Percentiles rank a stretch among this genome's conserved stretches.
These are phyloP conservation scores for sunflower (Helianthus annuus) DNA, from an alignment of 129 eudicot genomes.

Conservation along the genomic window HanXRQr2.0-SUNRISE NC_035441.2:187741919-187742418, in stretches of 20 bases:
- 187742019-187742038: slow-evolving; percentile 43
- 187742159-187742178: slow-evolving; percentile 95
- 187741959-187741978: not conserved
- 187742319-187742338: slow-evolving; percentile 93
- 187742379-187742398: not conserved
- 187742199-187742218: slow-evolving; percentile 88
- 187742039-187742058: slow-evolving; percentile 93
- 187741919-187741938: not conserved
- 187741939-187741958: not conserved
- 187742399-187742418: not conserved
- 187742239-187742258: slow-evolving; percentile 97
- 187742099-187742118: slow-evolving; percentile 95
- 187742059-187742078: slow-evolving; percentile 87
- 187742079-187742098: slow-evolving; percentile 92
- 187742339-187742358: slow-evolving; percentile 18
- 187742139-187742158: slow-evolving; percentile 95
- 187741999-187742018: not conserved
- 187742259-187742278: slow-evolving; percentile 92
- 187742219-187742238: slow-evolving; percentile 87
- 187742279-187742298: slow-evolving; percentile 77
- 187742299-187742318: slow-evolving; percentile 83
- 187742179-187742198: slow-evolving; percentile 91
- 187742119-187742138: slow-evolving; percentile 91
- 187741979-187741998: not conserved
- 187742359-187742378: not conserved